Evolutionary conservation across 1,284 basidiomycete genomes (phyloP).

Genomic region (Tilletia indica): DNA sequence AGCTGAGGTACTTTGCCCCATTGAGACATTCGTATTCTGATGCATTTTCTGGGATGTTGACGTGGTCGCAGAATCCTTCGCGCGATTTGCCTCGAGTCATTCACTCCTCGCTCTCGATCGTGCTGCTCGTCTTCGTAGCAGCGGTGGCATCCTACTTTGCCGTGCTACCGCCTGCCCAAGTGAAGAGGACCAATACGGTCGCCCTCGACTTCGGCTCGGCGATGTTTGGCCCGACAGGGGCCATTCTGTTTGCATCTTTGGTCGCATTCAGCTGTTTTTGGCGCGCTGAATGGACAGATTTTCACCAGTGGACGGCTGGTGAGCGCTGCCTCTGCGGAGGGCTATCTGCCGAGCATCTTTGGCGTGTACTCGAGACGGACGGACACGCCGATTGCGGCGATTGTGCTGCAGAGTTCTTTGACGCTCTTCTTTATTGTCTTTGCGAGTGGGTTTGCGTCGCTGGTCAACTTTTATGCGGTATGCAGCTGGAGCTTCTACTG

Average conservation of each 20-base stretch:
- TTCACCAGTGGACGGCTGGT: constrained; percentile 69
- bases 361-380: constrained; percentile 31
- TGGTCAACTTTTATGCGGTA: constrained; percentile 64
- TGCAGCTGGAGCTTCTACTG: constrained; percentile 60
- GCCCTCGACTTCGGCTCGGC: constrained; percentile 84
- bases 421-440: constrained; percentile 59
- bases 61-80: constrained; percentile 16
- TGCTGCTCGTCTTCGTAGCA: constrained; percentile 74
- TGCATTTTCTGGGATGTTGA: background rate
- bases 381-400: constrained; percentile 38
- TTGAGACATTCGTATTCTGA: background rate
- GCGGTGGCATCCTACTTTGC: constrained; percentile 90
- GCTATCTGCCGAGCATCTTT: constrained; percentile 65
- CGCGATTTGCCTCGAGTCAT: constrained; percentile 85
- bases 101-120: constrained; percentile 78
- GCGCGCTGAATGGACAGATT: constrained; percentile 43
- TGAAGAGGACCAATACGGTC: constrained; percentile 72
- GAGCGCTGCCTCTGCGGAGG: constrained; percentile 81
- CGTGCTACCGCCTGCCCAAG: constrained; percentile 73
- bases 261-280: constrained; percentile 80
- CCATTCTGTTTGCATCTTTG: constrained; percentile 78
- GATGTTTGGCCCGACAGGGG: constrained; percentile 80
- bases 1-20: background rate
- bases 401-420: constrained; percentile 56
- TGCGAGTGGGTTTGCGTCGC: constrained; percentile 58